Evolutionary conservation across 2,329 filamentous ascomycete species (phyloP).

Genomic region (Colletotrichum orchidophilum): DNA sequence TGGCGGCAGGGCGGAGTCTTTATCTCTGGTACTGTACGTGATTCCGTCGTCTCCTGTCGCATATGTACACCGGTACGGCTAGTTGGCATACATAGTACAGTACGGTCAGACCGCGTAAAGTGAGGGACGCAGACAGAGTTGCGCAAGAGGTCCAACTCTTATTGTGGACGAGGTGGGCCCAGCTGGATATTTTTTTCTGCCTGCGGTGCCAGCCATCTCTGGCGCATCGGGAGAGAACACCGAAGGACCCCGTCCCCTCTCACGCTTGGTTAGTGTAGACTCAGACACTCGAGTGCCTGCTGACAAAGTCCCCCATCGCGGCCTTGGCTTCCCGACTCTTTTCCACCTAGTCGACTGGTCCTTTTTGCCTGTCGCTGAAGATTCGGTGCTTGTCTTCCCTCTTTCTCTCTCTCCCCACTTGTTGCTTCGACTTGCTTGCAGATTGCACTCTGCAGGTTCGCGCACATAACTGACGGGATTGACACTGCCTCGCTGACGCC

Average conservation of each 20-base stretch:
- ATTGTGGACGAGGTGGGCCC: slow-evolving; percentile 28
- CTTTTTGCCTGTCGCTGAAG: slow-evolving; percentile 28
- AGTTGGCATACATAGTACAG: neutral
- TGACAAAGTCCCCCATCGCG: slow-evolving; percentile 24
- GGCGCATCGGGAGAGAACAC: slow-evolving; percentile 28
- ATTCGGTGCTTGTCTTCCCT: slow-evolving; percentile 19
- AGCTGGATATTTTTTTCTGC: slow-evolving; percentile 12
- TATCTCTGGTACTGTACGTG: neutral
- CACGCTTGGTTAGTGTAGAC: slow-evolving; percentile 4
- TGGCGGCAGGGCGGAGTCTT: neutral
- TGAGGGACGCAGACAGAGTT: neutral
- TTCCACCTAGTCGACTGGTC: neutral
- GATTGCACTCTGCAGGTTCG: slow-evolving; percentile 20
- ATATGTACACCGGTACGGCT: neutral
- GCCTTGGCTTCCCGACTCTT: slow-evolving; percentile 15
- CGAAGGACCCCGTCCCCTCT: slow-evolving; percentile 19
- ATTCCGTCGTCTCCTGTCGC: slow-evolving; percentile 11
- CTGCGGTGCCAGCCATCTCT: neutral
- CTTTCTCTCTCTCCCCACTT: neutral
- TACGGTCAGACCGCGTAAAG: neutral
- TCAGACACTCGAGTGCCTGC: slow-evolving; percentile 6
- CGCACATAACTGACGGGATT: neutral
- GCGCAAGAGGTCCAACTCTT: slow-evolving; percentile 16
- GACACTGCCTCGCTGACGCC: neutral
- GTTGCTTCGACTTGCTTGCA: slow-evolving; percentile 10